These are phyloP conservation scores for Yarrowia porcina DNA, from an alignment of 805 yeast species.

Conservation along the genomic window DNA sequence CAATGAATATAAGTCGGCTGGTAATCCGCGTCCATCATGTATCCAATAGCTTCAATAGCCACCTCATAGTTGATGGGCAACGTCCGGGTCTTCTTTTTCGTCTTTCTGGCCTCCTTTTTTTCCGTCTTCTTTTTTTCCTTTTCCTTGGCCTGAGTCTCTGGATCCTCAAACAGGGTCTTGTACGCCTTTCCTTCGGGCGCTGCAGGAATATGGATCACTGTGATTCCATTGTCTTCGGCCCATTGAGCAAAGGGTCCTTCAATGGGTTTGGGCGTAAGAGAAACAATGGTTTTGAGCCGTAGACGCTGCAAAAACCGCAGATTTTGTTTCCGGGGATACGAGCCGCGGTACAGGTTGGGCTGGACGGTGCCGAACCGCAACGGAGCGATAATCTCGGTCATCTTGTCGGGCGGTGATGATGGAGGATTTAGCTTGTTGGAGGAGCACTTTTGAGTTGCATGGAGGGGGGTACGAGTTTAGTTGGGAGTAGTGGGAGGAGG, in stretches of 20 bases:
- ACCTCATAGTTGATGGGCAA: constrained; percentile 72
- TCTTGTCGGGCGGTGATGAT: not conserved
- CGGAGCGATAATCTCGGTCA: constrained; percentile 50
- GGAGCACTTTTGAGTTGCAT: not conserved
- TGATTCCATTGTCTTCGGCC: constrained; percentile 53
- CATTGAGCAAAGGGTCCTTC: constrained; percentile 48
- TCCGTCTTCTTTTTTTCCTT: constrained; percentile 12
- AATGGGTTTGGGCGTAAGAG: constrained; percentile 76
- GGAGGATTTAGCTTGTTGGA: not conserved
- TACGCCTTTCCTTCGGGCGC: constrained; percentile 25
- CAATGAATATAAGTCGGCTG: constrained; percentile 84
- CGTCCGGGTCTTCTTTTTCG: constrained; percentile 68
- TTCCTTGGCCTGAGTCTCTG: constrained; percentile 40
- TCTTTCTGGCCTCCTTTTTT: constrained; percentile 52
- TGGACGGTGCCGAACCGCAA: constrained; percentile 70
- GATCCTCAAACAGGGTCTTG: constrained; percentile 11
- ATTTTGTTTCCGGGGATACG: constrained; percentile 78
- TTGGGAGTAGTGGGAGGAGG: not conserved
- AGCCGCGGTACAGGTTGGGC: constrained; percentile 72
- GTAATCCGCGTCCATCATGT: constrained; percentile 54
- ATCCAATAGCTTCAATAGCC: constrained; percentile 55
- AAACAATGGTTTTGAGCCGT: constrained; percentile 65
- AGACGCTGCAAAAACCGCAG: constrained; percentile 64
- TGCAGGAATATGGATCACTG: constrained; percentile 53
- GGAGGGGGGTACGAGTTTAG: too few species aligned